Percentiles rank a stretch among this genome's conserved stretches.
phyloP scores from a whole-genome alignment of 2,329 filamentous ascomycete species.

The Trichoderma koningii region DNA sequence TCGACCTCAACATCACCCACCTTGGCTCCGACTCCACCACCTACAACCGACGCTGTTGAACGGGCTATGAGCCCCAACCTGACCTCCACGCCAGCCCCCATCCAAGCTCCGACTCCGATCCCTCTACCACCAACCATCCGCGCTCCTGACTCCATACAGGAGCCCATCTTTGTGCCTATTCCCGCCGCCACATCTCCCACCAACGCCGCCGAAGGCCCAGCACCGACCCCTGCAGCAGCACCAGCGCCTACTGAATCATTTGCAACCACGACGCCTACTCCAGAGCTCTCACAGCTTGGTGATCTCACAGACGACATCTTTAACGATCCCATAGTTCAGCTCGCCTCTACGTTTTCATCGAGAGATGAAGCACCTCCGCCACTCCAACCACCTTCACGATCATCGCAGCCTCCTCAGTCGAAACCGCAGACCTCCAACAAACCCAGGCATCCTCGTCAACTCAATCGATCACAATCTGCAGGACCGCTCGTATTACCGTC shows the following conservation, averaged over 20 bases:
- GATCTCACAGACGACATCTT: constrained; percentile 21
- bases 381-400: constrained; percentile 5
- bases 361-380: constrained; percentile 12
- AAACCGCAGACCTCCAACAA: constrained; percentile 26
- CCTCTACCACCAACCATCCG: constrained; percentile 18
- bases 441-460: constrained; percentile 33
- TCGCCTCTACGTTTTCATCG: constrained; percentile 25
- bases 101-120: constrained; percentile 15
- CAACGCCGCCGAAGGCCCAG: background rate
- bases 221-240: background rate
- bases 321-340: constrained; percentile 24
- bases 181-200: background rate
- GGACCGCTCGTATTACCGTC: constrained; percentile 43
- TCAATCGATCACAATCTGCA: constrained; percentile 44
- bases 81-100: constrained; percentile 3
- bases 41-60: constrained; percentile 44
- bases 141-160: background rate
- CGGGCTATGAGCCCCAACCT: constrained; percentile 37
- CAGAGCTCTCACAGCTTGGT: constrained; percentile 26
- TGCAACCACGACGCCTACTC: constrained; percentile 25
- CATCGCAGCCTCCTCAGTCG: constrained; percentile 12
- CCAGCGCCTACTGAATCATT: background rate
- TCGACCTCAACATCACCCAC: constrained; percentile 31
- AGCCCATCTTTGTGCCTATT: constrained; percentile 9
- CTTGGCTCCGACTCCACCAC: constrained; percentile 43